Base-by-base conservation (phyloP, 306 rosid genomes). In the cucumber (Cucumis sativus) region DNA sequence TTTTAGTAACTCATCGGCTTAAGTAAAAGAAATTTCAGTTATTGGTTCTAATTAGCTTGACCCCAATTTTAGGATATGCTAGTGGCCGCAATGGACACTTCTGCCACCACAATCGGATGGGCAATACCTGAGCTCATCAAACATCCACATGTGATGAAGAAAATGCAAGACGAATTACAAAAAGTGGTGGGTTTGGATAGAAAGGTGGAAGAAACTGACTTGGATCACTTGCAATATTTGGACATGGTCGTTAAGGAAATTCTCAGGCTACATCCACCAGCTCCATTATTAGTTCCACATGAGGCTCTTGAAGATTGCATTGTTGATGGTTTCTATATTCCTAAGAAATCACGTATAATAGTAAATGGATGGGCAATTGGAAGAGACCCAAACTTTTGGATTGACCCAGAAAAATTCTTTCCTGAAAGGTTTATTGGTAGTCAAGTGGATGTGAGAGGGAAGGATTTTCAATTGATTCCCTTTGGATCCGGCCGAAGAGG, bases 231-330 rank as follows among this genome's bases (percentile, higher is more conserved):
- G 2, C 17, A 62, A 2, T 62, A 77, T 78, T 74, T 91, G 61
- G 77, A 86, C 62, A 86, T 83, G 93, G 88, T 87, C 21, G 33
- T 89, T 10, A 89, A 89, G 59, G 97, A 91, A 81, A 85, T 78
- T 77, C 0, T 86, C 33, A 85, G 97, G 84, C 18, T 88, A 14
- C 97, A 89, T 76, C 91, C 97, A 6, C 84, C 84, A 49, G 92
- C 59, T 37, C 97, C 97, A 5, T 58, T 91, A 25, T 67, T 88
- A 58, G 4, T 88, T 25, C 97, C 97, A 35, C 89, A 85, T 75
- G 75, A 84, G 52, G 82, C 92, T 3, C 52, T 30, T 0, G 88
- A 91, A 56, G 92, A 88, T 30, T 88, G 92, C 77, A 66, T 12
- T 0, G 84, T 91, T 9, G 83, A 82, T 33, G 88, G 84, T 0